Evolutionary conservation across 345 rosid genomes (phyloP).

Genomic region (Citrus unshiu): DNA sequence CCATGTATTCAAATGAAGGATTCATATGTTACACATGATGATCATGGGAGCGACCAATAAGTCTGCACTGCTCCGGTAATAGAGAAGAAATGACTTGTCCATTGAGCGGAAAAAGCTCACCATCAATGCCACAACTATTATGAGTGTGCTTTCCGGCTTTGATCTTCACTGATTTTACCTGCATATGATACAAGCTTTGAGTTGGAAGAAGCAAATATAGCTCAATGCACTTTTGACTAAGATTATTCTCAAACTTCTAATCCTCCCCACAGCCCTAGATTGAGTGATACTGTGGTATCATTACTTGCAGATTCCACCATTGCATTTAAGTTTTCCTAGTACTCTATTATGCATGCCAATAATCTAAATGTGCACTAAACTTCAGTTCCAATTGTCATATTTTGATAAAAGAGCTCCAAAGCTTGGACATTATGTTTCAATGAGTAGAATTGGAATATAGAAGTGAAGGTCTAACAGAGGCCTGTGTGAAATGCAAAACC

Average conservation of each 20-base stretch:
- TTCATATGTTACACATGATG: constrained; percentile 32
- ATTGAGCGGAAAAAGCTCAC: constrained; percentile 76
- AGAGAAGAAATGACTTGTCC: constrained; percentile 80
- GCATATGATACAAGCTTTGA: constrained; percentile 16
- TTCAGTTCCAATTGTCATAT: neutral
- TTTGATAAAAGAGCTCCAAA: neutral
- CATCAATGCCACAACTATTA: constrained; percentile 90
- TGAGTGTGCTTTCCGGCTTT: constrained; percentile 74
- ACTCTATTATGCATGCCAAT: neutral
- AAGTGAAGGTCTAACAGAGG: neutral
- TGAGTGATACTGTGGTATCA: neutral
- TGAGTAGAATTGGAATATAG: neutral
- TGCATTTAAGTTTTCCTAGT: neutral
- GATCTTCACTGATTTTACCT: constrained; percentile 94
- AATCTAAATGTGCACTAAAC: too few species aligned
- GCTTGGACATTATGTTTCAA: neutral
- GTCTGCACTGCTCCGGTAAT: constrained; percentile 94
- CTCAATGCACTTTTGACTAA: neutral
- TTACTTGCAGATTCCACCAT: neutral
- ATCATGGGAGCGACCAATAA: constrained; percentile 63
- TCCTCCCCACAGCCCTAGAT: neutral
- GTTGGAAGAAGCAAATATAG: constrained; percentile 1
- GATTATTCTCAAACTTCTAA: neutral
- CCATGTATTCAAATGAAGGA: neutral
- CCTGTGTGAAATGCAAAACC: neutral